Evolutionary conservation across 2,329 filamentous ascomycete species (phyloP).

Genomic region (Ceratocystis papillata): DNA sequence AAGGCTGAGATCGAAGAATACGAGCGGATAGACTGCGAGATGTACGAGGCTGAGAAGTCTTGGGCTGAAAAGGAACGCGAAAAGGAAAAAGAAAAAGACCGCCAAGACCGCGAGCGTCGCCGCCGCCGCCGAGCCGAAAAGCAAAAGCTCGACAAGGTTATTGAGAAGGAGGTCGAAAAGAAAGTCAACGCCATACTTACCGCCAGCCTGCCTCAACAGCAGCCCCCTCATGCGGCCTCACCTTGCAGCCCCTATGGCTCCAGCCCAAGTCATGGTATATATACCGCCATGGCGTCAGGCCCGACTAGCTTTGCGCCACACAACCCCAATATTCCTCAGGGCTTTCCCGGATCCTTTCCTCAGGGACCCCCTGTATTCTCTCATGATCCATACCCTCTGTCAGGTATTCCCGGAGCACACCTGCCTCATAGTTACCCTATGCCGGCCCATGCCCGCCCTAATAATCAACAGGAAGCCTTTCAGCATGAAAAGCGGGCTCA

Average conservation of each 20-base stretch:
- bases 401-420: background rate
- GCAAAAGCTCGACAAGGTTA: background rate
- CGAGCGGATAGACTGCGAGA: background rate
- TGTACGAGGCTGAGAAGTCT: background rate
- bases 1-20: slow-evolving; percentile 5
- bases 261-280: background rate
- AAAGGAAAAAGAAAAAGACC: background rate
- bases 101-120: background rate
- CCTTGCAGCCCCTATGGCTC: background rate
- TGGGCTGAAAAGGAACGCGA: background rate
- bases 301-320: background rate
- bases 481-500: background rate
- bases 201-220: background rate
- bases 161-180: background rate
- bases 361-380: background rate
- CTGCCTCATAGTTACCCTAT: background rate
- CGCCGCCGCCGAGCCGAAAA: background rate
- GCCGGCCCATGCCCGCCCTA: background rate
- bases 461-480: background rate
- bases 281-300: background rate
- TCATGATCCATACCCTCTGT: background rate
- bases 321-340: background rate
- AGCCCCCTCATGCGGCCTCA: background rate
- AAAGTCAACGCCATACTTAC: background rate
- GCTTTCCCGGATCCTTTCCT: background rate